phyloP scores from a whole-genome alignment of 352 stramenopile genomes.

The Phytophthora agathidicida region DNA sequence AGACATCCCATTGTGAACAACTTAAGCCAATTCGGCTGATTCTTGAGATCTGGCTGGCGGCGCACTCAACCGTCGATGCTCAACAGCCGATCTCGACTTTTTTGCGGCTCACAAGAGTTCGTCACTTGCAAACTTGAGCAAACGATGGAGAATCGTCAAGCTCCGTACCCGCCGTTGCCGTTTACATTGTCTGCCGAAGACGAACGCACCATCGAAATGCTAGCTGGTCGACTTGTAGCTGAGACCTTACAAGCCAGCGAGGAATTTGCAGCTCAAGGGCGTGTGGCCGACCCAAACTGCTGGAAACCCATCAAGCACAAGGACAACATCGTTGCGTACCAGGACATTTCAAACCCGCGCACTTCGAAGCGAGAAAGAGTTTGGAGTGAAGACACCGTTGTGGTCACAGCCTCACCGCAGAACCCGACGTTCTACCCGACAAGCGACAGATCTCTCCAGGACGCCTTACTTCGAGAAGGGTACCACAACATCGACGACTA shows the following conservation, averaged over 20 bases:
- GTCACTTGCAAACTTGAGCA: conserved; percentile 22
- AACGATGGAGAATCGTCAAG: conserved; percentile 15
- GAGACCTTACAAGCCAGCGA: conserved; percentile 60
- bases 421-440: conserved; percentile 30
- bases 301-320: conserved; percentile 61
- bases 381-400: conserved; percentile 44
- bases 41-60: conserved; percentile 27
- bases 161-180: conserved; percentile 21
- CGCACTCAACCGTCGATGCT: conserved; percentile 4
- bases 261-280: conserved; percentile 43
- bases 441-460: conserved; percentile 22
- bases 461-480: conserved; percentile 2
- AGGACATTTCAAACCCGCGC: conserved; percentile 28
- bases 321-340: conserved; percentile 57
- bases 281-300: conserved; percentile 31
- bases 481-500: conserved; percentile 24
- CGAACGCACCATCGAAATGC: conserved; percentile 36
- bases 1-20: conserved; percentile 6
- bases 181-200: conserved; percentile 50
- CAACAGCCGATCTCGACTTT: conserved; percentile 13
- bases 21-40: conserved; percentile 20
- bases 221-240: conserved; percentile 56
- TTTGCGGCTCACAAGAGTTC: conserved; percentile 10
- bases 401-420: conserved; percentile 30
- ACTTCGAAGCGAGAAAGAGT: conserved; percentile 26